Base-by-base conservation (phyloP, 2,329 filamentous ascomycete genomes). In the Scedosporium boydii region DNA sequence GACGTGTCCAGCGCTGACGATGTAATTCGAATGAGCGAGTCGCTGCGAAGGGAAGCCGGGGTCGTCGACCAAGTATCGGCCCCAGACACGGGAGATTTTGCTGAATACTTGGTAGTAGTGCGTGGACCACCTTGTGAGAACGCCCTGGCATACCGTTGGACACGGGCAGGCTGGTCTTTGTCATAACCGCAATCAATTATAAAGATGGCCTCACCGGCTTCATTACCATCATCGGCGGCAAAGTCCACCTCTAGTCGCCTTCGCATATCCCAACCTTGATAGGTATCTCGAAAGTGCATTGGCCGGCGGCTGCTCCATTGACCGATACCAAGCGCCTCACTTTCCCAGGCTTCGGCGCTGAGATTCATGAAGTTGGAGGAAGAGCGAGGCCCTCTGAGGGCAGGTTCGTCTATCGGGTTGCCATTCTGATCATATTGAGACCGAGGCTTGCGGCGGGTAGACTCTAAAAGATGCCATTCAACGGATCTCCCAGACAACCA, bases 251-350 rank as follows among this genome's bases (percentile, higher is more conserved):
- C 88, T 2, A 98, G 77, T 65, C 80, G 86, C 64, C 92, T 85
- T 61, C 86, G 86, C 93, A 98, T 98, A 69, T 98, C 90, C 93
- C 95, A 98, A 2, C 89, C 89, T 53, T 89, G 78, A 69, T 90
- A 98, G 1, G 85, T 79, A 68, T 87, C 87, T 23, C 87, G 86
- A 72, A 96, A 96, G 67, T 96, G 85, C 48, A 85, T 83, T 3
- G 93, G 93, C 67, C 85, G 87, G 68, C 88, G 86, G 0, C 78
- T 78, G 18, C 96, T 73, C 67, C 89, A 96, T 51, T 81, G 83
- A 68, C 96, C 89, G 61, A 96, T 91, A 72, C 96, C 91, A 58
- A 82, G 82, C 1, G 91, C 91, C 72, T 96, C 92, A 1, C 89
- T 87, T 44, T 79, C 74, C 65, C 93, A 78, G 71, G 96, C 90